A percentile compares a stretch with the other conserved stretches of the same genome.
Conservation (phyloP, 805 yeast genomes). For the Wickerhamiella musiphila region DNA sequence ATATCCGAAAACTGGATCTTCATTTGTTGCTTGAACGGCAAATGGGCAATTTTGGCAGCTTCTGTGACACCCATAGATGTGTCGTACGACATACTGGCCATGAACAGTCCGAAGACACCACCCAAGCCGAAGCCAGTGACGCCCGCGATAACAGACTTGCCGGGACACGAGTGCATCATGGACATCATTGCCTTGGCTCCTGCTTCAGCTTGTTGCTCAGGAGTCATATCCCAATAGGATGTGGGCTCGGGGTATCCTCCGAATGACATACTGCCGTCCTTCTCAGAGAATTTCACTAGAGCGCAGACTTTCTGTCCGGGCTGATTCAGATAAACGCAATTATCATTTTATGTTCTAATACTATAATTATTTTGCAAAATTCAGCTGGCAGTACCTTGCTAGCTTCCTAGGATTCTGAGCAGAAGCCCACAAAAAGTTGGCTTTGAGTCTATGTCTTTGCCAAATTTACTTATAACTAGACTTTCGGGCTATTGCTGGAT, state of each 20-base stretch:
- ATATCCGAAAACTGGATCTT: conserved; percentile 79
- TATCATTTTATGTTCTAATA: too few species aligned
- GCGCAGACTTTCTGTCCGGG: too few species aligned
- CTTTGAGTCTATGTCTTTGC: too few species aligned
- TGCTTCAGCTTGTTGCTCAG: conserved; percentile 81
- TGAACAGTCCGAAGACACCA: conserved; percentile 87
- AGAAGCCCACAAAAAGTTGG: too few species aligned
- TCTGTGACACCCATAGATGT: conserved; percentile 45
- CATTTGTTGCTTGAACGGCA: conserved; percentile 88
- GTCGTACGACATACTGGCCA: conserved; percentile 66
- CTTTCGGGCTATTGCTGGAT: too few species aligned
- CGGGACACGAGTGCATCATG: conserved; percentile 85
- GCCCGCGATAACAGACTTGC: conserved; percentile 80
- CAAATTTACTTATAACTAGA: too few species aligned
- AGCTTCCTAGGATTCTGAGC: too few species aligned
- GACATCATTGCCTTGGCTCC: conserved; percentile 74
- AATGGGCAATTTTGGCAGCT: conserved; percentile 46
- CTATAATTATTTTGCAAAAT: too few species aligned
- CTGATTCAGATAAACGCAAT: too few species aligned
- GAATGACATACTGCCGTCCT: too few species aligned
- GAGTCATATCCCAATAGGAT: conserved; percentile 55
- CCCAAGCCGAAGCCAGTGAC: conserved; percentile 89
- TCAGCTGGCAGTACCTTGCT: too few species aligned
- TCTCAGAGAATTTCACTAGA: too few species aligned
- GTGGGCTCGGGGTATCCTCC: conserved; percentile 2